These are phyloP conservation scores for Chenopodium suecicum DNA, from an alignment of 148 eudicot species.

Conservation along the genomic window DNA sequence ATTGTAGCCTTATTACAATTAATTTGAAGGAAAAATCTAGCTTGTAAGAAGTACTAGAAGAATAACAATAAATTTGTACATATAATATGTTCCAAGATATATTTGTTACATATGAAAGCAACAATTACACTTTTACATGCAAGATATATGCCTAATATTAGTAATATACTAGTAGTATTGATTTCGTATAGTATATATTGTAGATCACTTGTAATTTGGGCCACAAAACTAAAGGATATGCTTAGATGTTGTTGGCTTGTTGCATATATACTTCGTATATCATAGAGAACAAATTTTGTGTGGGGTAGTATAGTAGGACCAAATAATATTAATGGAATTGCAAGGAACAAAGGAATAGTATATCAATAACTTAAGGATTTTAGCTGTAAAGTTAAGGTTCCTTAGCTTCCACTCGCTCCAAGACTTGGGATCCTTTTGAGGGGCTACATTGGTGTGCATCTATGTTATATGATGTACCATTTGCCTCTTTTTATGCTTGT, in stretches of 20 bases:
- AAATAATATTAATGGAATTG: background rate
- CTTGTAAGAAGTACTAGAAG: too few relatives aligned
- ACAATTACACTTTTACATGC: background rate
- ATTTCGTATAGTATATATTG: too few relatives aligned
- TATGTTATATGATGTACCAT: too few relatives aligned
- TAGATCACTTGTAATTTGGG: background rate
- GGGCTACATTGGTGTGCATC: background rate
- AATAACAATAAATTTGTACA: too few relatives aligned
- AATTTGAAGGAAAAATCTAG: too few relatives aligned
- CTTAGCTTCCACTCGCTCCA: background rate
- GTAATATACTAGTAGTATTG: too few relatives aligned
- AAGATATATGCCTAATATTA: too few relatives aligned
- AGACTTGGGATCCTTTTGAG: conserved; percentile 1
- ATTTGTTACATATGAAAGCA: background rate
- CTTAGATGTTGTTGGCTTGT: background rate
- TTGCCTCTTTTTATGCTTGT: background rate
- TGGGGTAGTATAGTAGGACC: conserved; percentile 1
- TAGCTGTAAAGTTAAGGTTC: conserved; percentile 17
- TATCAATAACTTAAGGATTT: background rate
- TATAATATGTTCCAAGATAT: background rate
- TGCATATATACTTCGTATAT: background rate
- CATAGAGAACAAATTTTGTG: background rate
- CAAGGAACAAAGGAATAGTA: background rate
- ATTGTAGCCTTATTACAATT: too few relatives aligned
- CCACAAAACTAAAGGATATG: conserved; percentile 5